phyloP scores from a whole-genome alignment of 78 protist genomes.

The Planoprotostelium fungivorum region DNA sequence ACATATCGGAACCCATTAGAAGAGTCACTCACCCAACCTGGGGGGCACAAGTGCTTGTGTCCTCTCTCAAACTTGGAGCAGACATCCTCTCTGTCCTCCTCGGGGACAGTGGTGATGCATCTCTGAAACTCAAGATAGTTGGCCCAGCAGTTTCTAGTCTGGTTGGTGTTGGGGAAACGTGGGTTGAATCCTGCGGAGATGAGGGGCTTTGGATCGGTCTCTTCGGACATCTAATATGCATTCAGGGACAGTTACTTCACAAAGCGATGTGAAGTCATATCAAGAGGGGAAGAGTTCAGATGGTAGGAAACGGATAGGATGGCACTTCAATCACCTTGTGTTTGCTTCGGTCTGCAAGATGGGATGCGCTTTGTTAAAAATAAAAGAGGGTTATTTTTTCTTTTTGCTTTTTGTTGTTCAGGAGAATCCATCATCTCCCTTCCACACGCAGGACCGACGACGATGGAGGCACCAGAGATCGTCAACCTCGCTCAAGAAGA shows the following conservation, averaged over 20 bases:
- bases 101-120: conserved; percentile 19
- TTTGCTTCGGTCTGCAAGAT: neutral
- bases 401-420: too few relatives aligned
- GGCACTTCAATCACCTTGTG: too few relatives aligned
- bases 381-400: neutral
- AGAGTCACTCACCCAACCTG: neutral
- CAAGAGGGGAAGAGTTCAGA: neutral
- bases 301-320: too few relatives aligned
- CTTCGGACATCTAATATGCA: neutral
- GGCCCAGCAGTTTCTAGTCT: conserved; percentile 62
- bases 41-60: neutral
- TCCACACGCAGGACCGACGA: neutral
- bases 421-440: neutral
- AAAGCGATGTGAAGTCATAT: neutral
- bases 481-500: neutral
- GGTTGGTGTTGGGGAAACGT: conserved; percentile 62
- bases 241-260: too few relatives aligned
- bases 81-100: neutral
- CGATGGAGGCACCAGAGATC: neutral
- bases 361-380: neutral
- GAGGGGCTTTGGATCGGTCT: neutral
- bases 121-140: conserved; percentile 55
- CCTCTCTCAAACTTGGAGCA: neutral
- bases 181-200: conserved; percentile 60
- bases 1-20: neutral